Evolutionary conservation across 129 eudicot species (phyloP).

Genomic region (Centrapalus pauciflorus): DNA sequence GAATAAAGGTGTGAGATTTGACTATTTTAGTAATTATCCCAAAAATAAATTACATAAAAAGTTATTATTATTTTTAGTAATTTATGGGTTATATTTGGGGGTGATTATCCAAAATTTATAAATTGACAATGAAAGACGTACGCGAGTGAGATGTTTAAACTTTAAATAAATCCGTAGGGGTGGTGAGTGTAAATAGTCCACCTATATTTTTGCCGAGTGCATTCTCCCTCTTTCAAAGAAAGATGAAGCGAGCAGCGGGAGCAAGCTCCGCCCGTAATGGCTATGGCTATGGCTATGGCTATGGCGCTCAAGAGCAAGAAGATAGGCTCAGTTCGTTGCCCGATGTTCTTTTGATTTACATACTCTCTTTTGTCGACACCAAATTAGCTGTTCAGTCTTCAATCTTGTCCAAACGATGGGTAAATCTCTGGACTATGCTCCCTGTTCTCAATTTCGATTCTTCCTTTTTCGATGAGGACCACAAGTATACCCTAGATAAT

Average conservation of each 20-base stretch:
- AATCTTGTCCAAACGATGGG: conserved; percentile 25
- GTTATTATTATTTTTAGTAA: too few relatives aligned
- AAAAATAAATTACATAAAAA: too few relatives aligned
- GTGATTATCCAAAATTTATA: too few relatives aligned
- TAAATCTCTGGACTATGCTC: conserved; percentile 23
- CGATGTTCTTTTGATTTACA: conserved; percentile 13
- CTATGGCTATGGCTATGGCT: conserved; percentile 17
- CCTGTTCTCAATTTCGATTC: conserved; percentile 24
- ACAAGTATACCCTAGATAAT: not conserved
- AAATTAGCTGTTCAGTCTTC: conserved; percentile 17
- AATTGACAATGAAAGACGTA: too few relatives aligned
- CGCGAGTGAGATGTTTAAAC: too few relatives aligned
- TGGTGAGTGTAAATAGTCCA: too few relatives aligned
- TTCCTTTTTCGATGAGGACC: not conserved
- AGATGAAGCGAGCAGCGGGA: conserved; percentile 10
- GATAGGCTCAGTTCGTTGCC: conserved; percentile 23
- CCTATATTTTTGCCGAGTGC: too few relatives aligned
- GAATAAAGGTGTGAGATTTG: too few relatives aligned
- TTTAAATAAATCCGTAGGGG: too few relatives aligned
- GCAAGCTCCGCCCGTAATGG: not conserved
- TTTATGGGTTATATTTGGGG: too few relatives aligned
- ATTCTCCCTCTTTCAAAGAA: not conserved
- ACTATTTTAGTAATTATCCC: too few relatives aligned
- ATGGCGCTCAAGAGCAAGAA: conserved; percentile 17
- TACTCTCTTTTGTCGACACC: conserved; percentile 18